Percentiles rank a stretch among this genome's conserved stretches.
Conservation (phyloP, 495 filamentous ascomycete species). For the Aspergillus campestris region DNA sequence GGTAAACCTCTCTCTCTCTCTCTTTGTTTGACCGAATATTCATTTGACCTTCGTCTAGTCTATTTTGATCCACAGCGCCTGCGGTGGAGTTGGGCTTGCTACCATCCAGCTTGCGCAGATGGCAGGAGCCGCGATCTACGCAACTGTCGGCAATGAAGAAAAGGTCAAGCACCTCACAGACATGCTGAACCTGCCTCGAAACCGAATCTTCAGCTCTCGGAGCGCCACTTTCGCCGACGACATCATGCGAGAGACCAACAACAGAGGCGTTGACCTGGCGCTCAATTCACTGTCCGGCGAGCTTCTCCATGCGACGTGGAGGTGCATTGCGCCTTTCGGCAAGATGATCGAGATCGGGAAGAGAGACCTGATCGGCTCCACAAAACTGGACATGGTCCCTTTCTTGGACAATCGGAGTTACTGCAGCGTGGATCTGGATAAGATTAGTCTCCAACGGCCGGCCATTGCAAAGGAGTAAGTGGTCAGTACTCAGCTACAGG, state of each 20-base stretch:
- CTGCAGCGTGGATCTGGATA: slow-evolving; percentile 15
- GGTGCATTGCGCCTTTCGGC: slow-evolving; percentile 44
- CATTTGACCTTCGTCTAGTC: too few species aligned
- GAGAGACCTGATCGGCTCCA: slow-evolving; percentile 13
- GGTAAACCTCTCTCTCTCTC: too few species aligned
- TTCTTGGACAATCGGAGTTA: slow-evolving; percentile 30
- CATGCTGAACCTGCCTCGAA: slow-evolving; percentile 23
- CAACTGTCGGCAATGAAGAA: slow-evolving; percentile 36
- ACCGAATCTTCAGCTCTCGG: slow-evolving; percentile 44
- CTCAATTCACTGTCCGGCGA: slow-evolving; percentile 44
- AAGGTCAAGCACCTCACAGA: slow-evolving; percentile 30
- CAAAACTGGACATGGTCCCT: slow-evolving; percentile 20
- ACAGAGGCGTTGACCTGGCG: slow-evolving; percentile 42
- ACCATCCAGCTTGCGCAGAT: slow-evolving; percentile 15
- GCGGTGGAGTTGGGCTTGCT: slow-evolving; percentile 19
- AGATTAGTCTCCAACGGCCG: slow-evolving; percentile 14
- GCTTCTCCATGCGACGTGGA: slow-evolving; percentile 40
- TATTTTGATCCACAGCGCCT: slow-evolving; percentile 19
- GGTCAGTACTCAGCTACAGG: too few species aligned
- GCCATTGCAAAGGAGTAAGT: slow-evolving; percentile 17
- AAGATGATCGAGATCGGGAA: slow-evolving; percentile 43
- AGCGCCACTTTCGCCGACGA: slow-evolving; percentile 35
- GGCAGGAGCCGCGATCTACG: slow-evolving; percentile 26
- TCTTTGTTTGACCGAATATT: too few species aligned
- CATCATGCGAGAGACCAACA: slow-evolving; percentile 37